A percentile compares a stretch with the other conserved stretches of the same genome.
Evolutionary conservation across 2,329 filamentous ascomycete species (phyloP).

Genomic region (Monilinia laxa): DNA sequence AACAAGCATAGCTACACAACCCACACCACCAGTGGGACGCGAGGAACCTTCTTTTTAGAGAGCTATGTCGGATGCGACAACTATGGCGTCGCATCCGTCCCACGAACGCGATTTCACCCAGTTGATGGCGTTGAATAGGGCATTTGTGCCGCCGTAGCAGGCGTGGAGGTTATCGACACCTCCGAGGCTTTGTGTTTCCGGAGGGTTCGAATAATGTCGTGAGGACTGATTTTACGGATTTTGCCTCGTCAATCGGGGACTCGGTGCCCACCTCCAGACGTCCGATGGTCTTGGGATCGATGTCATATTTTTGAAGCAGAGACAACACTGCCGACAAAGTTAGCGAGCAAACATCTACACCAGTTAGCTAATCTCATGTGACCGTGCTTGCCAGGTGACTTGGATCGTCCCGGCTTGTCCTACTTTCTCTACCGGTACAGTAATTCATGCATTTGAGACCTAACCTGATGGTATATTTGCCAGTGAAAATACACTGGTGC

Average conservation of each 20-base stretch:
- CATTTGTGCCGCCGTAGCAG: constrained; percentile 84
- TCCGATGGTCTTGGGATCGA: constrained; percentile 75
- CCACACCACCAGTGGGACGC: constrained; percentile 13
- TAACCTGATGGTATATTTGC: constrained; percentile 89
- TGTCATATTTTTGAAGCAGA: constrained; percentile 78
- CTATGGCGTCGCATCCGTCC: background rate
- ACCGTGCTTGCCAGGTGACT: background rate
- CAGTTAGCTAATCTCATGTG: background rate
- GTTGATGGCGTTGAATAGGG: constrained; percentile 78
- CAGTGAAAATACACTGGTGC: constrained; percentile 76
- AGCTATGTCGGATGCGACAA: constrained; percentile 14
- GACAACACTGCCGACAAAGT: constrained; percentile 74
- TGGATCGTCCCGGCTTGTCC: constrained; percentile 31
- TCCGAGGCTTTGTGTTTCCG: constrained; percentile 79
- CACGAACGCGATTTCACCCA: constrained; percentile 54
- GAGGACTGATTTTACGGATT: constrained; percentile 83
- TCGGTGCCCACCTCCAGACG: constrained; percentile 83
- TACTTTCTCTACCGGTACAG: constrained; percentile 85
- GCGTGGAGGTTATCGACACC: constrained; percentile 81
- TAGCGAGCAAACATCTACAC: constrained; percentile 85
- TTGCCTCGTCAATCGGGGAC: constrained; percentile 84
- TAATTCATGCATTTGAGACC: constrained; percentile 91
- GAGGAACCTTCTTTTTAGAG: constrained; percentile 12
- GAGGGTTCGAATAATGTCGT: constrained; percentile 73
- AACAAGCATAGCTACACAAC: constrained; percentile 16